Conservation (phyloP, 1,139 yeast genomes). For the Hyphopichia fennica region DNA sequence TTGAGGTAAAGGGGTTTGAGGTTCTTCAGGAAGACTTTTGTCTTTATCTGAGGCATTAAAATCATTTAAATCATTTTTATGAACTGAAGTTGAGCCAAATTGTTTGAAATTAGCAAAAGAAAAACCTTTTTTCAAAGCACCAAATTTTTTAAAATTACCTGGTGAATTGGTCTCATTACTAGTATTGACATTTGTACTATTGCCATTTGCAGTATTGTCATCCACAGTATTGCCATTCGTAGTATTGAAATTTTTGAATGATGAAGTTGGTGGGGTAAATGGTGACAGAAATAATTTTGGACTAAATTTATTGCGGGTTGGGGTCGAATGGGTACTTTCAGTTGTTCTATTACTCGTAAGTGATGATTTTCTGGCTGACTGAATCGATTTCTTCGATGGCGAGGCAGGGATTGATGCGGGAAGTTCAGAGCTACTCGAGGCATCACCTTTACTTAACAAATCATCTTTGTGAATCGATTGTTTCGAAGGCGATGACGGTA, state of each 20-base stretch:
- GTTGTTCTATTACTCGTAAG: neutral
- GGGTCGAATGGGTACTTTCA: neutral
- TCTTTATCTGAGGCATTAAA: neutral
- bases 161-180: neutral
- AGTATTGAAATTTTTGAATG: conserved; percentile 11
- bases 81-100: neutral
- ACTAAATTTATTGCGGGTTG: neutral
- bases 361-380: neutral
- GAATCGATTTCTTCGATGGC: neutral
- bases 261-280: conserved; percentile 4
- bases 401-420: neutral
- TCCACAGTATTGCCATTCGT: neutral
- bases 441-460: neutral
- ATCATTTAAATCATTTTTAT: neutral
- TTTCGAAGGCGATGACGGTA: neutral
- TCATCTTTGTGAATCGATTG: neutral
- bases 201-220: neutral
- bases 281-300: neutral
- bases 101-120: conserved; percentile 15
- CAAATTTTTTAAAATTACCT: conserved; percentile 1
- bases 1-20: neutral
- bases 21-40: neutral
- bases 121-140: conserved; percentile 12
- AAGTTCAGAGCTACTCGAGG: neutral
- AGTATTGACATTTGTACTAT: neutral